A percentile compares a stretch with the other conserved stretches of the same genome.
These are phyloP conservation scores for Colletotrichum sp. DNA, from an alignment of 2,329 filamentous ascomycete species.

Conservation along the genomic window DNA sequence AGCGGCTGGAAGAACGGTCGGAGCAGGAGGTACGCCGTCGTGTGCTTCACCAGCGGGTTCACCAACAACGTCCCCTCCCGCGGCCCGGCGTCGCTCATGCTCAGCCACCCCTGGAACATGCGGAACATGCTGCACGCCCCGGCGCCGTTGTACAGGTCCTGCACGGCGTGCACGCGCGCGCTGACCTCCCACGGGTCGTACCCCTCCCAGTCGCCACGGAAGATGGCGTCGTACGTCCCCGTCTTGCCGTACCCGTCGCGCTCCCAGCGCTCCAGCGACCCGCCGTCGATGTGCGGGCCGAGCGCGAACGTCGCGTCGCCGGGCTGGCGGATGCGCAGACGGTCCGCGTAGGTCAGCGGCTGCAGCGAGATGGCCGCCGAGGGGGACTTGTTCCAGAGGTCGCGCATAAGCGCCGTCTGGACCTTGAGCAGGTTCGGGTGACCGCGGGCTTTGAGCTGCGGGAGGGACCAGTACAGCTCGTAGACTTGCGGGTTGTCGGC, in stretches of 20 bases:
- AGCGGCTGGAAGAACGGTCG: slow-evolving; percentile 78
- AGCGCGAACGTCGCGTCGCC: slow-evolving; percentile 75
- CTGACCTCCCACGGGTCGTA: slow-evolving; percentile 85
- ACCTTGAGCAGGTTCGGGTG: slow-evolving; percentile 68
- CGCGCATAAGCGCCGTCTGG: slow-evolving; percentile 65
- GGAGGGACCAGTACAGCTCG: slow-evolving; percentile 76
- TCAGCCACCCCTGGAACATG: slow-evolving; percentile 90
- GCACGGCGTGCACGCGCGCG: slow-evolving; percentile 69
- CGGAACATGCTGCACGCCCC: slow-evolving; percentile 86
- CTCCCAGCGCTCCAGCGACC: slow-evolving; percentile 79
- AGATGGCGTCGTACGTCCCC: slow-evolving; percentile 75
- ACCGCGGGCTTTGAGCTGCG: slow-evolving; percentile 70
- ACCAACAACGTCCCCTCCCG: slow-evolving; percentile 82
- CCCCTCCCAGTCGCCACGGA: slow-evolving; percentile 77
- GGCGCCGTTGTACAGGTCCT: slow-evolving; percentile 80
- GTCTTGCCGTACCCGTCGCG: slow-evolving; percentile 68
- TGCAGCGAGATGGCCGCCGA: slow-evolving; percentile 54
- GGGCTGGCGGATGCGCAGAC: slow-evolving; percentile 73
- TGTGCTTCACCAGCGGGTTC: slow-evolving; percentile 76
- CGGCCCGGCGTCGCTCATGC: slow-evolving; percentile 75
- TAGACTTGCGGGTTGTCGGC: slow-evolving; percentile 71
- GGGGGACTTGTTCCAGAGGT: slow-evolving; percentile 62
- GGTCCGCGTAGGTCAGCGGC: slow-evolving; percentile 73
- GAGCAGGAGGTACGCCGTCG: slow-evolving; percentile 81
- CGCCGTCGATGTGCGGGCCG: slow-evolving; percentile 76